A percentile compares a stretch with the other conserved stretches of the same genome.
Evolutionary conservation across 345 rosid genomes (phyloP).

Genomic region (Citrus sinensis): DNA sequence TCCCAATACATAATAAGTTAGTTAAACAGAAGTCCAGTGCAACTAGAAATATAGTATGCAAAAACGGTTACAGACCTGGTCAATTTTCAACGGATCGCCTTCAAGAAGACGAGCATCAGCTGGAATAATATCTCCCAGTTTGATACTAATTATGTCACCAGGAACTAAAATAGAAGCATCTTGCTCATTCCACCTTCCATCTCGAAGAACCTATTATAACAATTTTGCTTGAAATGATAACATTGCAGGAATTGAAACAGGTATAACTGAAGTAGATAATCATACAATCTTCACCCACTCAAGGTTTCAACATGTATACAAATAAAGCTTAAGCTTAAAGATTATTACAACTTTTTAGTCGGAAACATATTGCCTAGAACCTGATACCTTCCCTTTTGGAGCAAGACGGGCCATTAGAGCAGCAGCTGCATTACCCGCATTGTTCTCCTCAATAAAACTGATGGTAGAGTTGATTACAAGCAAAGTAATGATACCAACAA

Average conservation of each 20-base stretch:
- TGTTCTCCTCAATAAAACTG: conserved; percentile 94
- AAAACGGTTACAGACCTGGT: conserved; percentile 51
- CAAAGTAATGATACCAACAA: conserved; percentile 87
- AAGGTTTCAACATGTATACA: neutral
- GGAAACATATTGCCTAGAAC: conserved; percentile 3
- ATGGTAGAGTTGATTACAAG: conserved; percentile 94
- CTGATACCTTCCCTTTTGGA: conserved; percentile 84
- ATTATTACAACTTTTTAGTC: neutral
- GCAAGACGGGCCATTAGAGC: conserved; percentile 99
- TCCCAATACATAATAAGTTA: conserved; percentile 5
- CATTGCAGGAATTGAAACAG: neutral
- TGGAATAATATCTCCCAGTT: conserved; percentile 93
- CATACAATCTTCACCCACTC: neutral
- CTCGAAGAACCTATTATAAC: conserved; percentile 78
- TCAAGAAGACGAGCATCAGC: conserved; percentile 98
- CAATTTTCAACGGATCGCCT: conserved; percentile 94
- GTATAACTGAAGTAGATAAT: neutral
- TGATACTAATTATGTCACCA: conserved; percentile 86
- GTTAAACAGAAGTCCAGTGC: conserved; percentile 5
- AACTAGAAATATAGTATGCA: conserved; percentile 5
- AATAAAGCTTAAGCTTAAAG: neutral
- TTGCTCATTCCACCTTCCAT: conserved; percentile 92
- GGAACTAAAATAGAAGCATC: conserved; percentile 91
- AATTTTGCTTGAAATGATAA: neutral
- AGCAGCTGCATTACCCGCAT: conserved; percentile 97